Conservation (phyloP, 352 stramenopile genomes). For the Globisporangium solare region DNA sequence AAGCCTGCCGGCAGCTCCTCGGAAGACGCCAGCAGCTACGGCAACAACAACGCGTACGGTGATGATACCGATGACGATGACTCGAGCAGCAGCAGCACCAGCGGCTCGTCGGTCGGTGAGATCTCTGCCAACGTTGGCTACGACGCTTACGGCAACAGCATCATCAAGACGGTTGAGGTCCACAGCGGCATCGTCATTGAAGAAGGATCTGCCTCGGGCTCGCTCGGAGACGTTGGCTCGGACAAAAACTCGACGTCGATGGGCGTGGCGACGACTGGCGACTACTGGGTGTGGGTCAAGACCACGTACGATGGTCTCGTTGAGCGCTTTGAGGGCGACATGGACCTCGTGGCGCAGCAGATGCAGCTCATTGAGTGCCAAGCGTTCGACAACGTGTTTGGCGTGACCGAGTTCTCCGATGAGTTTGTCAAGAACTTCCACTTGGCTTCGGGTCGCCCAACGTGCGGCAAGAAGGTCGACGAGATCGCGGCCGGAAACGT, state of each 20-base stretch:
- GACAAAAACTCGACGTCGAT: conserved; percentile 7
- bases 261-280: conserved; percentile 33
- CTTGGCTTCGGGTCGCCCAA: conserved; percentile 33
- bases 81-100: neutral
- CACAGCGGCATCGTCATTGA: conserved; percentile 10
- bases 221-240: conserved; percentile 6
- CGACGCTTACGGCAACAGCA: conserved; percentile 9
- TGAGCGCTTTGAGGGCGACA: conserved; percentile 41
- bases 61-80: neutral
- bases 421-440: conserved; percentile 49
- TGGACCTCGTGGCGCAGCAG: conserved; percentile 46
- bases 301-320: conserved; percentile 44
- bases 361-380: conserved; percentile 55
- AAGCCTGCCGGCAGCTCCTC: conserved; percentile 2
- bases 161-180: conserved; percentile 2
- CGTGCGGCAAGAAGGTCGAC: conserved; percentile 45
- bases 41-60: conserved; percentile 2
- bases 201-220: conserved; percentile 1
- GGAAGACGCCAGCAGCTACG: neutral
- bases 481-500: conserved; percentile 32
- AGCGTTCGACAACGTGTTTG: conserved; percentile 51
- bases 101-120: conserved; percentile 1
- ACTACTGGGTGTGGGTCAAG: conserved; percentile 54
- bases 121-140: conserved; percentile 6
- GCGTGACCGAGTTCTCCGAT: conserved; percentile 31